Evolutionary conservation across 164 flowering plant genomes (phyloP), one percentile per base, ranked within the genome.

Genomic region (Santalum album): DNA sequence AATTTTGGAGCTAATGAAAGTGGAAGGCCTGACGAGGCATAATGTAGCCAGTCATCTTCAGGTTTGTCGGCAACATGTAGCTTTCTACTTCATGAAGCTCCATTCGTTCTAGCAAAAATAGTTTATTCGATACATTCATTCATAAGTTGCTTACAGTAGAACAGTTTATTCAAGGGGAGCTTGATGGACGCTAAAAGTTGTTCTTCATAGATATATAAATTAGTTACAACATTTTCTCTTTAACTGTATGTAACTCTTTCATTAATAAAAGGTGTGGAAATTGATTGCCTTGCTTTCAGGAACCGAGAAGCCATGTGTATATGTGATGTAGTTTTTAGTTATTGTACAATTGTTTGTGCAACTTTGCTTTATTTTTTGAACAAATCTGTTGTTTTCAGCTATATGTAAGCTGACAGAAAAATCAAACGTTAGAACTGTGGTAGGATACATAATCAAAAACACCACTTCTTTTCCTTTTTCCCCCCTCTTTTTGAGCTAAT

Each of bases 1-100:
- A 54, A 87, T 87, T 46, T 65, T 87, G 23, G 91, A 84, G 65
- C 61, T 81, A 53, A 87, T 87, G 96, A 82, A 81, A 64, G 87
- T 75, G 22, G 87, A 84, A 38, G 91, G 96, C 16, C 69, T 87
- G 56, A 87, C 91, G 1, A 72, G 96, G 66, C 96, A 87, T 58
- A 87, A 87, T 68, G 80, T 87, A 5, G 96, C 96, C 48, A 87
- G 96, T 57, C 96, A 87, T 72, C 83, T 87, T 27, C 96, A 87
- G 90, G 96, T 84, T 42, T 24, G 69, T 61, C 3, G 44, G 17
- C n/a, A 44, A 42, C 21, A 22, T 40, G 38, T 5, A n/a, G 4
- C 25, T 43, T 15, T 36, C 44, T 12, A 7, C 23, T 36, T 11
- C 17, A 27, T n/a, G n/a, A 35, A 18, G 6, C 14, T 34, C 26